Conservation (phyloP, 192 early-diverging fungal genomes). For the Entomortierella parvispora region DNA sequence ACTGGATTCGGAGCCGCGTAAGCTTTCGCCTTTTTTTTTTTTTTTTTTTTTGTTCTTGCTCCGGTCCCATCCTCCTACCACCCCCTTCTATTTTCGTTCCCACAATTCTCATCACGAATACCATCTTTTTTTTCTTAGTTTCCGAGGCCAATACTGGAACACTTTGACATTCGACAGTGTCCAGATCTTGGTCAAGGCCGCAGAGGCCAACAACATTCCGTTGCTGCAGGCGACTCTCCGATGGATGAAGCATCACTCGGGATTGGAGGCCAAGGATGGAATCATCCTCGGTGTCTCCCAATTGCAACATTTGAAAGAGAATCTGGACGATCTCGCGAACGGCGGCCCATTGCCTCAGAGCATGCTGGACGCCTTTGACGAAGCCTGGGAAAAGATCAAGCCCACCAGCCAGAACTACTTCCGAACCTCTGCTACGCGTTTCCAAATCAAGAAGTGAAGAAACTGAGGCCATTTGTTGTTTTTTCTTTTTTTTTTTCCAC, state of each 20-base stretch:
- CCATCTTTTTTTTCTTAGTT: not conserved
- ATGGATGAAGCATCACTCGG: constrained; percentile 55
- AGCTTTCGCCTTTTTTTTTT: constrained; percentile 18
- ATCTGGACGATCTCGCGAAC: constrained; percentile 59
- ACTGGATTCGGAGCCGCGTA: constrained; percentile 53
- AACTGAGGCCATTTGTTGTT: too few relatives aligned
- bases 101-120: not conserved
- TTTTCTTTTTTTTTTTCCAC: too few relatives aligned
- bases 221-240: constrained; percentile 42
- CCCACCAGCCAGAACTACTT: constrained; percentile 25
- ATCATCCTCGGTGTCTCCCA: constrained; percentile 52
- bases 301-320: constrained; percentile 43
- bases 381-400: constrained; percentile 60
- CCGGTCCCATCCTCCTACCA: too few relatives aligned
- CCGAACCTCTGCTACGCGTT: not conserved
- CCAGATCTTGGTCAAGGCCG: constrained; percentile 41
- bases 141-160: constrained; percentile 48
- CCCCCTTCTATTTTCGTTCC: too few relatives aligned
- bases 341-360: constrained; percentile 58
- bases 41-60: not conserved
- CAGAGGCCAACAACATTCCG: constrained; percentile 14
- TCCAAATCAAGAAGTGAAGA: too few relatives aligned
- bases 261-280: constrained; percentile 14
- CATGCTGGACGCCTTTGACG: constrained; percentile 63
- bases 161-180: constrained; percentile 58